Base-by-base conservation (phyloP, 345 rosid species). In the Populus tremula region DNA sequence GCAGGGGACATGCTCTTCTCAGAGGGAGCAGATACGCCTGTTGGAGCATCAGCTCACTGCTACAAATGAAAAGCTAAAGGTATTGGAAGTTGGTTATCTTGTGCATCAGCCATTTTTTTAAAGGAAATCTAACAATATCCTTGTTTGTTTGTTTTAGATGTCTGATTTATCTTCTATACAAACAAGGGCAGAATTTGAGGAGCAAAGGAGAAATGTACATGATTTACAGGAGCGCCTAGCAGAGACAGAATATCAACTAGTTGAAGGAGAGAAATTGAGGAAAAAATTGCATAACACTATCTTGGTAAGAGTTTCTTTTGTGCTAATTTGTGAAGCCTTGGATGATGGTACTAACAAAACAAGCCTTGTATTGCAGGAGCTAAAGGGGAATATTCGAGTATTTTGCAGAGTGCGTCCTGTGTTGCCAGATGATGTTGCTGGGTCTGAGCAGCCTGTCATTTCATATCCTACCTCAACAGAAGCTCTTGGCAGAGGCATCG, bases 381-480 rank as follows among this genome's bases (percentile, higher is more conserved):
- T 95, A 10, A 95, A 95, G 88, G 99, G 99, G n/a, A 95, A 95
- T 67, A 96, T 96, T 63, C 90, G 99, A 8, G 99, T 96, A 0
- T 96, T 96, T 76, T 96, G 98, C 71, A 88, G 99, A 73, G 98
- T 96, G 47, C 96, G 99, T 6, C 99, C 98, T 61, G 54, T 87
- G 72, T 82, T 91, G 77, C 93, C 93, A 2, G 96, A 93, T 77
- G 98, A 96, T 76, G 88, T 91, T 72, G 87, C 63, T 54, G 89
- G 87, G 36, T 62, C 82, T 23, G 98, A 92, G 64, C 81, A 84
- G 5, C 71, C 85, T 7, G 90, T 90, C 2, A 82, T 96, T 25
- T 79, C 92, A 20, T 96, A 89, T 81, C 99, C 97, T 38, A 81
- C 93, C 11, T 82, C 98, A 6, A 54, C 82, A 3, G 99, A 96